Conservation (phyloP, 495 filamentous ascomycete genomes). For the Penicillium roqueforti region DNA sequence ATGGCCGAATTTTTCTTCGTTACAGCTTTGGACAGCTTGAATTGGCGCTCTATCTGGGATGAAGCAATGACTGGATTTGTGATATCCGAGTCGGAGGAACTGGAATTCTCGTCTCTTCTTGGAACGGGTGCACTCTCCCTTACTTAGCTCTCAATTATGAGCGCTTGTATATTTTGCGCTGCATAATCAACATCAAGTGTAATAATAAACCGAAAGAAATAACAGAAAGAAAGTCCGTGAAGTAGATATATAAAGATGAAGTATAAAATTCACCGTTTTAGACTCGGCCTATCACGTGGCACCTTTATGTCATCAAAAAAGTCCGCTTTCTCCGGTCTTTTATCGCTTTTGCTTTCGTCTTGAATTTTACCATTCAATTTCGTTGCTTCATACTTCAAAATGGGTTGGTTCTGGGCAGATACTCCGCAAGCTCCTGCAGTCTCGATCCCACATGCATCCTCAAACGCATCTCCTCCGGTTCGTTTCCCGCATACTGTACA, state of each 20-base stretch:
- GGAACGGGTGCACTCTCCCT: not conserved
- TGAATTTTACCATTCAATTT: not conserved
- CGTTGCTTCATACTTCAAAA: constrained; percentile 30
- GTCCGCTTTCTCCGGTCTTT: constrained; percentile 19
- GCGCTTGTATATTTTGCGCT: not conserved
- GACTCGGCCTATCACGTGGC: constrained; percentile 6
- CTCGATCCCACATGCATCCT: constrained; percentile 38
- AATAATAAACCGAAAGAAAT: not conserved
- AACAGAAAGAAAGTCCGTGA: not conserved
- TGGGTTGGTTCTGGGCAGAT: constrained; percentile 99
- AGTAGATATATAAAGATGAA: not conserved
- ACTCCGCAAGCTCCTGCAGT: constrained; percentile 41
- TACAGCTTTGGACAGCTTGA: constrained; percentile 12
- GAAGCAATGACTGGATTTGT: constrained; percentile 26
- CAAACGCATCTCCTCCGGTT: constrained; percentile 62
- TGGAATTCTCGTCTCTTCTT: constrained; percentile 4
- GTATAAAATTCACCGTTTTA: not conserved
- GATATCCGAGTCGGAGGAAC: constrained; percentile 13
- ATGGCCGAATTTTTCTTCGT: constrained; percentile 28
- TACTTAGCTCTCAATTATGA: not conserved
- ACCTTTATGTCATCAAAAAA: constrained; percentile 13
- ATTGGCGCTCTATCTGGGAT: constrained; percentile 31
- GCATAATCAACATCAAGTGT: not conserved
- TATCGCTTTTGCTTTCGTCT: constrained; percentile 15
- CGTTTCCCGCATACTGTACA: constrained; percentile 25